A percentile compares a stretch with the other conserved stretches of the same genome.
phyloP scores from a whole-genome alignment of 176 grass and related monocot genomes.

The Carex kokanica region DNA sequence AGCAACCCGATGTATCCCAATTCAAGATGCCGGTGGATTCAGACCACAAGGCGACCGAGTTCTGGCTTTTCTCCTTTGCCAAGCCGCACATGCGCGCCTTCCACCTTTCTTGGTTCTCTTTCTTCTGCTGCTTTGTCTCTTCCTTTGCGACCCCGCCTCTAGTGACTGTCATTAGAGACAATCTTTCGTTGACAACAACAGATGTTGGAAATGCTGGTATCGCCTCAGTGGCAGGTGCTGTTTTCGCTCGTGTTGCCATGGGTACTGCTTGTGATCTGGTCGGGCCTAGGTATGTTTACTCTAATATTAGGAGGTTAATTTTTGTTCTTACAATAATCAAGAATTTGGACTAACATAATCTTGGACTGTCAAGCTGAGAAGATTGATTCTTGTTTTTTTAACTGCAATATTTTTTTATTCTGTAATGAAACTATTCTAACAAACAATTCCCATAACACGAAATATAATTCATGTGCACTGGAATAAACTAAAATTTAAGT shows the following conservation, averaged over 20 bases:
- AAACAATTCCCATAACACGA: neutral
- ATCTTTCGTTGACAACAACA: constrained; percentile 58
- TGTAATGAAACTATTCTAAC: neutral
- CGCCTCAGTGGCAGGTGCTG: constrained; percentile 85
- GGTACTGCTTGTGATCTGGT: constrained; percentile 87
- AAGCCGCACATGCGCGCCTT: constrained; percentile 86
- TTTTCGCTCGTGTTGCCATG: constrained; percentile 89
- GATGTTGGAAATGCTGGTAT: constrained; percentile 96
- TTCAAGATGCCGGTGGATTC: constrained; percentile 88
- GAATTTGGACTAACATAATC: neutral
- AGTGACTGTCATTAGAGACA: constrained; percentile 78
- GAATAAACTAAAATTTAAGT: neutral
- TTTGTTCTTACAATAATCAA: neutral
- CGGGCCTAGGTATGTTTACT: constrained; percentile 36
- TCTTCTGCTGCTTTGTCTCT: constrained; percentile 96
- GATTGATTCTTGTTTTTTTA: neutral
- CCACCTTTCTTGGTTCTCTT: constrained; percentile 97
- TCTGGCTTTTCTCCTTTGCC: constrained; percentile 81
- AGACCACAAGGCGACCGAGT: constrained; percentile 84
- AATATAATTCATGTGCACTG: neutral
- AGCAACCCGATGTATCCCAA: neutral
- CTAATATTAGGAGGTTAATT: neutral
- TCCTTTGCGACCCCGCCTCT: constrained; percentile 87
- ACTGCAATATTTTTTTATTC: neutral
- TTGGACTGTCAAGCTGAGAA: neutral